Evolutionary conservation across 192 early-diverging fungal species (phyloP), one percentile per base, ranked within the genome.

Genomic region (Umbelopsis vinacea): DNA sequence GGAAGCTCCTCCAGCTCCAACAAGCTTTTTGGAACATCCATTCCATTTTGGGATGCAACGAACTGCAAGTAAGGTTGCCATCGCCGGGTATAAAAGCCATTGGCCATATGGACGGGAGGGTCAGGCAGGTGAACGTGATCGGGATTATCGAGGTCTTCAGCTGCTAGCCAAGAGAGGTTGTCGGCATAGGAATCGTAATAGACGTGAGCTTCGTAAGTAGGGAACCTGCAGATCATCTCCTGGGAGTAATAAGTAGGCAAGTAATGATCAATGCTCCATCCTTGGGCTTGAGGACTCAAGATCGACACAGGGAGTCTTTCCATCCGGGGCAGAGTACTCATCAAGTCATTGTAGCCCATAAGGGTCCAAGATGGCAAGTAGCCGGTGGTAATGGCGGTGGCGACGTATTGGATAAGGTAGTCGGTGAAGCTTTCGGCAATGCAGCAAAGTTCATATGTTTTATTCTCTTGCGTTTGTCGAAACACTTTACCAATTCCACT

Each of bases 371-470:
- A 26, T 6, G 53, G 53, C 53, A 55, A 12, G 24, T 11, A 12
- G 4, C 53, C 54, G 15, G 11, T 6, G 7, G 3, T 57, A 12
- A 57, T 29, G 26, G 11, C 26, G 26, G 26, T 24, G 0, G 54
- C 54, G 26, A 14, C 26, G 29, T 57, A 57, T 29, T 33, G 54
- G 26, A 57, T 33, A 57, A 57, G 24, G 11, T 57, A 57, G 14
- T 57, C 54, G 4, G 54, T 57, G 26, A 57, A 57, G 54, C 54
- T 57, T 57, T 57, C 54, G 6, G 54, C 54, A 26, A 57, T 57
- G 54, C 54, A 57, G 26, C 54, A 8, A 33, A 24, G 24, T 55
- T 29, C 9, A 57, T 55, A 57, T 24, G 8, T 7, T 5, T 29
- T 22, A 12, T 55, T 23, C 29, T 29, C 29, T 3, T 29, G 29